Conservation (phyloP, 495 filamentous ascomycete genomes). For the Terfezia boudieri region DNA sequence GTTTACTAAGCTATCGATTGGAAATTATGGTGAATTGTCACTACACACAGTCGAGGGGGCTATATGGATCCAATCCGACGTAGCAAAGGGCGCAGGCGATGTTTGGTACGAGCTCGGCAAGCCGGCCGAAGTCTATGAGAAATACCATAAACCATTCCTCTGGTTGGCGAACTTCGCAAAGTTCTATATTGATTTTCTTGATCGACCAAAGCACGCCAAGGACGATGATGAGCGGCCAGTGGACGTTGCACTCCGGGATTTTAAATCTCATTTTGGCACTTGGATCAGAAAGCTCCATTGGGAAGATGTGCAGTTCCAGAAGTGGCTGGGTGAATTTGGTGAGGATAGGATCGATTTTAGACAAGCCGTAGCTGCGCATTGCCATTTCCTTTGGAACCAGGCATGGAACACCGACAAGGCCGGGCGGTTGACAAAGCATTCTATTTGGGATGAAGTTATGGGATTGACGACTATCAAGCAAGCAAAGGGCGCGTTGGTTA, state of each 20-base stretch:
- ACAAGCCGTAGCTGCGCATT: slow-evolving; percentile 29
- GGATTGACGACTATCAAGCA: slow-evolving; percentile 5
- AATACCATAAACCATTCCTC: slow-evolving; percentile 36
- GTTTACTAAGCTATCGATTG: slow-evolving; percentile 37
- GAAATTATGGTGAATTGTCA: slow-evolving; percentile 33
- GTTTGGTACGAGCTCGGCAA: slow-evolving; percentile 39
- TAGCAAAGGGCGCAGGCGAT: slow-evolving; percentile 12
- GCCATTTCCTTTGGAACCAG: slow-evolving; percentile 43
- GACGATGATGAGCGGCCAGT: slow-evolving; percentile 12
- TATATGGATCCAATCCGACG: slow-evolving; percentile 39
- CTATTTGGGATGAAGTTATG: slow-evolving; percentile 13
- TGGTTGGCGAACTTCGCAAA: slow-evolving; percentile 49
- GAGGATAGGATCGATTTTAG: slow-evolving; percentile 32
- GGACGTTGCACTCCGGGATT: slow-evolving; percentile 28
- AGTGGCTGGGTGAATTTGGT: slow-evolving; percentile 28
- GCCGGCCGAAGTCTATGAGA: slow-evolving; percentile 32
- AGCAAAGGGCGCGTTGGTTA: slow-evolving; percentile 8
- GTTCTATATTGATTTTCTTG: slow-evolving; percentile 41
- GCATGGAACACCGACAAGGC: slow-evolving; percentile 18
- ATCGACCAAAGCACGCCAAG: background rate
- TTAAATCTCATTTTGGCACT: slow-evolving; percentile 28
- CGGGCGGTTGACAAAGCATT: slow-evolving; percentile 15
- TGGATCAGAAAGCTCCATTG: slow-evolving; percentile 30
- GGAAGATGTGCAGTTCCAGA: slow-evolving; percentile 18
- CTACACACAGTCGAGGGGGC: slow-evolving; percentile 26